phyloP scores from a whole-genome alignment of 139 green algal species.

The Auxenochlorella protothecoides region DNA sequence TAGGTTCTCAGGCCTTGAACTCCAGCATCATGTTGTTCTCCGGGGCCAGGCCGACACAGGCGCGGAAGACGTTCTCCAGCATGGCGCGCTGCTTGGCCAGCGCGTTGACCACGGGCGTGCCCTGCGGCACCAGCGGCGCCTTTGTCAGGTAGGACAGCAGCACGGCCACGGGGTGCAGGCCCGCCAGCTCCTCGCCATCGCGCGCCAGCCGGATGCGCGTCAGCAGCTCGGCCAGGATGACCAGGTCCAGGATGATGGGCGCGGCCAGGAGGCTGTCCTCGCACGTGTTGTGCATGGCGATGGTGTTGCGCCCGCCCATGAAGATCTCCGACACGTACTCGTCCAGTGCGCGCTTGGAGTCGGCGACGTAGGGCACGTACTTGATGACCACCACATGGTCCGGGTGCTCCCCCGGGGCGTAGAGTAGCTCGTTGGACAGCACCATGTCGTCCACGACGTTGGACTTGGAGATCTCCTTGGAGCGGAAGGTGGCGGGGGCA shows the following conservation, averaged over 20 bases:
- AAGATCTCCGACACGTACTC: conserved; percentile 98
- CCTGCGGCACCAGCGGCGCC: conserved; percentile 74
- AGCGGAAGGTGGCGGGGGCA: conserved; percentile 82
- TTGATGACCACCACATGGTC: conserved; percentile 99
- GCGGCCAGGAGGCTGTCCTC: conserved; percentile 96
- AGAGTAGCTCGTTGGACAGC: conserved; percentile 84
- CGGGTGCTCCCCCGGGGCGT: conserved; percentile 87
- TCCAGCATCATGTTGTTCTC: conserved; percentile 97
- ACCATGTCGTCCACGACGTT: conserved; percentile 99
- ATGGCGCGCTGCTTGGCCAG: conserved; percentile 93
- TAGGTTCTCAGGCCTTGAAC: conserved; percentile 17
- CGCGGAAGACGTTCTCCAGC: conserved; percentile 95
- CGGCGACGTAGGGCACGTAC: conserved; percentile 94
- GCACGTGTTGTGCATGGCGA: conserved; percentile 99
- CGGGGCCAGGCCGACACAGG: conserved; percentile 86
- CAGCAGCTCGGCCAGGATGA: conserved; percentile 90
- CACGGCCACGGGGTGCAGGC: conserved; percentile 86
- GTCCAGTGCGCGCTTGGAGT: conserved; percentile 98
- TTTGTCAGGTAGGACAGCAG: conserved; percentile 95
- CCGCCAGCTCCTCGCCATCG: conserved; percentile 66
- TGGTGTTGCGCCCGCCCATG: conserved; percentile 91
- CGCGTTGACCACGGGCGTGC: conserved; percentile 93
- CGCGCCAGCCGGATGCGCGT: conserved; percentile 80
- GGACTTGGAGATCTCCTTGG: conserved; percentile 93
- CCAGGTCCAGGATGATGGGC: conserved; percentile 97